A percentile compares a stretch with the other conserved stretches of the same genome.
These are phyloP conservation scores for Arachnomyces sp. DNA, from an alignment of 2,329 filamentous ascomycete genomes.

Conservation along the genomic window DNA sequence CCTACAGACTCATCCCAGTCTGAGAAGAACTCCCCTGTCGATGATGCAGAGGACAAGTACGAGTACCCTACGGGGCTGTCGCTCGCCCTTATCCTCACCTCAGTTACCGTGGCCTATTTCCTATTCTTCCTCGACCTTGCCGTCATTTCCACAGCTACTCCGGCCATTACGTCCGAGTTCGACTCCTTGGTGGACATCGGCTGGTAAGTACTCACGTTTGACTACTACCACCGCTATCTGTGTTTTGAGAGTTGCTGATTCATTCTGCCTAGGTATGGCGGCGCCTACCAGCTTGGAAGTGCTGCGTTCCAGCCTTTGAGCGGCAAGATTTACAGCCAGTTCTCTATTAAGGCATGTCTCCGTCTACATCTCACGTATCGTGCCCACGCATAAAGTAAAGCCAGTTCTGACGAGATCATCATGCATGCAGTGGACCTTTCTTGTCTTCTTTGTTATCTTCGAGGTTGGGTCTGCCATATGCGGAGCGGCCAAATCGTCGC, in stretches of 20 bases:
- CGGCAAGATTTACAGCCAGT: conserved; percentile 20
- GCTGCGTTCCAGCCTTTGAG: conserved; percentile 18
- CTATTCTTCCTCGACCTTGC: conserved; percentile 18
- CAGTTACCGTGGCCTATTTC: conserved; percentile 19
- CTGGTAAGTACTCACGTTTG: conserved; percentile 18
- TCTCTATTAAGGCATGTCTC: conserved; percentile 15
- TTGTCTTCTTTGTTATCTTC: conserved; percentile 25
- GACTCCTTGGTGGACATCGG: conserved; percentile 18
- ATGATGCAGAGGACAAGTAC: conserved; percentile 12
- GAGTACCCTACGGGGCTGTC: conserved; percentile 14
- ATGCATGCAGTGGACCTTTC: conserved; percentile 21
- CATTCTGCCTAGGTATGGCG: too few species aligned
- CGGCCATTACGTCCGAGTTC: conserved; percentile 18
- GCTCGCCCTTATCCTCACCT: conserved; percentile 15
- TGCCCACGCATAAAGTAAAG: not conserved
- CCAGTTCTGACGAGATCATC: conserved; percentile 5
- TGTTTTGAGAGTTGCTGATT: not conserved
- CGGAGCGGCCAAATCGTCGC: conserved; percentile 17
- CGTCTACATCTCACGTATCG: not conserved
- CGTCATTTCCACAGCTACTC: conserved; percentile 18
- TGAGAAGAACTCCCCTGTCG: conserved; percentile 7
- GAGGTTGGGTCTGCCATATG: conserved; percentile 21
- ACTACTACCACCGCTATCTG: too few species aligned
- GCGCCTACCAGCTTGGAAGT: conserved; percentile 14
- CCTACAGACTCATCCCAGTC: not conserved